Evolutionary conservation across 2,329 filamentous ascomycete species (phyloP).

Genomic region (Phaeosphaeriaceae sp.): DNA sequence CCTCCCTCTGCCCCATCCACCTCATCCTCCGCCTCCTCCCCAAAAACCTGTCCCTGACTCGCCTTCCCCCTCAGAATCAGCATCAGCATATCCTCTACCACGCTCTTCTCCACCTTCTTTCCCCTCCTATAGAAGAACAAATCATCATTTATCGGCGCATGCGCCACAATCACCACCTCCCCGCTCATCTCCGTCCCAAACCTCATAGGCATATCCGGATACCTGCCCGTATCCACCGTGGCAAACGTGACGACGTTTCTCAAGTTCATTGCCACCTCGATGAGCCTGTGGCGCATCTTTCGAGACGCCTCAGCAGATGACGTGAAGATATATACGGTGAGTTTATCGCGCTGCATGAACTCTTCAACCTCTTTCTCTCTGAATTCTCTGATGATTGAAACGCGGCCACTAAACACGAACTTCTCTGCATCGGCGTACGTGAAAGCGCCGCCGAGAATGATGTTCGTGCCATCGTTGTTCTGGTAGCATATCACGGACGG

Average conservation of each 20-base stretch:
- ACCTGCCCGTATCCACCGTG: slow-evolving; percentile 24
- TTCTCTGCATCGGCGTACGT: slow-evolving; percentile 5
- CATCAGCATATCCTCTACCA: slow-evolving; percentile 27
- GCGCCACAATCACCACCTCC: slow-evolving; percentile 20
- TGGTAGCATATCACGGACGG: slow-evolving; percentile 28
- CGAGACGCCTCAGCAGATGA: slow-evolving; percentile 12
- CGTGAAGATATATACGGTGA: slow-evolving; percentile 29
- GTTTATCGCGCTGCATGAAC: slow-evolving; percentile 31
- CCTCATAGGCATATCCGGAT: slow-evolving; percentile 28
- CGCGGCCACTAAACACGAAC: slow-evolving; percentile 4
- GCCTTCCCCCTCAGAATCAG: slow-evolving; percentile 28
- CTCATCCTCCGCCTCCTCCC: slow-evolving; percentile 13
- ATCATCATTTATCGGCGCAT: slow-evolving; percentile 31
- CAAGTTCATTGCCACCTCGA: background rate
- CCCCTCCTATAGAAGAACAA: slow-evolving; percentile 25
- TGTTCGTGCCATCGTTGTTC: slow-evolving; percentile 27
- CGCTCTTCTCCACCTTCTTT: slow-evolving; percentile 11
- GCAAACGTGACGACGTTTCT: slow-evolving; percentile 24
- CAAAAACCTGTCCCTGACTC: slow-evolving; percentile 25
- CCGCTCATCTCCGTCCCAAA: slow-evolving; percentile 19
- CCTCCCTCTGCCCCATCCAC: background rate
- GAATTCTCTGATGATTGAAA: slow-evolving; percentile 13
- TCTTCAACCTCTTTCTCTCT: slow-evolving; percentile 24
- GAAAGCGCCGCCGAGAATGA: slow-evolving; percentile 21
- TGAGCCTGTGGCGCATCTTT: slow-evolving; percentile 13